phyloP scores from a whole-genome alignment of 805 yeast species.

The Kuraishia ogatae region DNA sequence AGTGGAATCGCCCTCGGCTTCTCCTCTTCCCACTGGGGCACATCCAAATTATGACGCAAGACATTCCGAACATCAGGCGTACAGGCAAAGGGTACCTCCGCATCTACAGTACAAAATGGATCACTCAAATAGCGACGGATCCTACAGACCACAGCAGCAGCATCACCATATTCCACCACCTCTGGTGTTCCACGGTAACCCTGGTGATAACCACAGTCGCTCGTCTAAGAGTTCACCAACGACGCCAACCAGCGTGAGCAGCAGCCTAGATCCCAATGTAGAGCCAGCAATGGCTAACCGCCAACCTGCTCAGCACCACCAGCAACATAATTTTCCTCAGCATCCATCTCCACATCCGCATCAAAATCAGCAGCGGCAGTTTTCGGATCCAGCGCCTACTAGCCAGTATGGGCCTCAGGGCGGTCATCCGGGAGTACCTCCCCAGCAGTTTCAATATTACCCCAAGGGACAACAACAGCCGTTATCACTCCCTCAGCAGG shows the following conservation, averaged over 20 bases:
- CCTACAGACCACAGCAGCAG: not conserved
- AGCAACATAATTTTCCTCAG: conserved; percentile 6
- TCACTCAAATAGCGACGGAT: not conserved
- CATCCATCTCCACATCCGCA: conserved; percentile 6
- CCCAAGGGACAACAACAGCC: not conserved
- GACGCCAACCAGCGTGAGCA: not conserved
- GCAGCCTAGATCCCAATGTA: not conserved
- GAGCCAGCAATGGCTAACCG: not conserved
- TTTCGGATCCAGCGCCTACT: conserved; percentile 1
- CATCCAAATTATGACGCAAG: not conserved
- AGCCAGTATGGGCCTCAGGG: not conserved
- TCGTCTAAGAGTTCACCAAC: not conserved
- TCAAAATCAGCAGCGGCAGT: conserved; percentile 8
- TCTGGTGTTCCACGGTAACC: not conserved
- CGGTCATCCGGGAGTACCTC: not conserved
- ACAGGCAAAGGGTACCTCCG: not conserved
- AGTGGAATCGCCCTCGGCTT: not conserved
- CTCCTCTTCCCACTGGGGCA: not conserved
- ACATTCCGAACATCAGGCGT: not conserved
- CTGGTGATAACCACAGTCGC: not conserved
- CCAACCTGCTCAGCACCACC: conserved; percentile 3
- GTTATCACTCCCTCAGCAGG: not conserved
- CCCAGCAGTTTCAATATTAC: not conserved
- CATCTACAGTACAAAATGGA: not conserved
- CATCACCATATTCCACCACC: not conserved